Percentiles rank a stretch among this genome's conserved stretches.
These are phyloP conservation scores for Kockiozyma suomiensis DNA, from an alignment of 805 yeast genomes.

Conservation along the genomic window DNA sequence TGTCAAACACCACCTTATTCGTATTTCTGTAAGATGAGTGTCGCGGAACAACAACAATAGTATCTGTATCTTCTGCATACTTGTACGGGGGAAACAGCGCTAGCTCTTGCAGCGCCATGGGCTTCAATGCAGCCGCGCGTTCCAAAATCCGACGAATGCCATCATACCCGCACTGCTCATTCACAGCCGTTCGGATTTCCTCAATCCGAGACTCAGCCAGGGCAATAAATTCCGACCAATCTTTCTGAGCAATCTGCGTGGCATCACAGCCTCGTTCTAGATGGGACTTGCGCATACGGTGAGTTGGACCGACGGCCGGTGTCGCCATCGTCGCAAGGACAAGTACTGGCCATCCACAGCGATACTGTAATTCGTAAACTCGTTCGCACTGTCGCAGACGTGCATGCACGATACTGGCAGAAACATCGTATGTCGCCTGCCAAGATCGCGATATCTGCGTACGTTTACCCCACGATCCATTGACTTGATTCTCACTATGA, in stretches of 20 bases:
- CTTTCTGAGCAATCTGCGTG: slow-evolving; percentile 34
- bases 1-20: not conserved
- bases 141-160: slow-evolving; percentile 33
- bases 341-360: slow-evolving; percentile 37
- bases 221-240: slow-evolving; percentile 31
- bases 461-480: slow-evolving; percentile 32
- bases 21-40: not conserved
- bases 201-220: slow-evolving; percentile 26
- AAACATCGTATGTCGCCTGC: slow-evolving; percentile 31
- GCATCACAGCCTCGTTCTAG: slow-evolving; percentile 36
- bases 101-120: slow-evolving; percentile 23
- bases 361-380: slow-evolving; percentile 33
- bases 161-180: slow-evolving; percentile 30
- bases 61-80: slow-evolving; percentile 27
- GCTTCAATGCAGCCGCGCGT: slow-evolving; percentile 28
- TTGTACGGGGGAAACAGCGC: slow-evolving; percentile 31
- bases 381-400: slow-evolving; percentile 34
- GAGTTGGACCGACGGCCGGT: slow-evolving; percentile 34
- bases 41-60: slow-evolving; percentile 29
- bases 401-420: slow-evolving; percentile 35
- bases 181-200: slow-evolving; percentile 23
- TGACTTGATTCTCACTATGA: slow-evolving; percentile 27
- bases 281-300: slow-evolving; percentile 35
- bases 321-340: slow-evolving; percentile 36
- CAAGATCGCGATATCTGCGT: slow-evolving; percentile 31